A percentile compares a stretch with the other conserved stretches of the same genome.
Evolutionary conservation across 2,329 filamentous ascomycete genomes (phyloP).

Genomic region (Colletotrichum euphorbiae): DNA sequence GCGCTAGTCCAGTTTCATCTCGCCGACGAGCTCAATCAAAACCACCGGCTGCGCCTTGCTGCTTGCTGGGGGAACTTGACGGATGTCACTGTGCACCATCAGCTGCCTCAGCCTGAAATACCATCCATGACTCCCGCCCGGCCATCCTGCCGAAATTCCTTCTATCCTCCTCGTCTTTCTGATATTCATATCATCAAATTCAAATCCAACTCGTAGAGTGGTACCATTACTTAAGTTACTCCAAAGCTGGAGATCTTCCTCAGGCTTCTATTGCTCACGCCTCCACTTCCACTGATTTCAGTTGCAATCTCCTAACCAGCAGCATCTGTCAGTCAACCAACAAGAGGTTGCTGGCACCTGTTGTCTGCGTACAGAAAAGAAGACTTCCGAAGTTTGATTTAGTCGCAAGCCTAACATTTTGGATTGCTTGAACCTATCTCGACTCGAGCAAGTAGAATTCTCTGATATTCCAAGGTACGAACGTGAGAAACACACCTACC

Average conservation of each 20-base stretch:
- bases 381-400: background rate
- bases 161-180: constrained; percentile 18
- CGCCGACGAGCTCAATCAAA: constrained; percentile 51
- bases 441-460: background rate
- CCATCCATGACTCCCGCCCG: constrained; percentile 43
- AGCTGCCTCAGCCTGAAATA: constrained; percentile 42
- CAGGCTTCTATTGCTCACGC: background rate
- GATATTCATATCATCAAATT: background rate
- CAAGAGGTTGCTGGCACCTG: background rate
- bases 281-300: background rate
- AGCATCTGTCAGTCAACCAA: constrained; percentile 8
- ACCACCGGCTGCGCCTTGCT: constrained; percentile 41
- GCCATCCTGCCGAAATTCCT: background rate
- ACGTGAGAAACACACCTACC: no score
- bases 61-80: constrained; percentile 24
- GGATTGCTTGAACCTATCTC: background rate
- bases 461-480: background rate
- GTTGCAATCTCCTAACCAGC: background rate
- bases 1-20: constrained; percentile 55
- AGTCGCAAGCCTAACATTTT: background rate
- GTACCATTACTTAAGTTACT: constrained; percentile 11
- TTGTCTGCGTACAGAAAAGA: background rate
- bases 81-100: constrained; percentile 10
- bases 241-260: constrained; percentile 27
- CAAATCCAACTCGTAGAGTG: constrained; percentile 17